phyloP scores from a whole-genome alignment of 768 basidiomycete genomes.

The Boletus sp. region DNA sequence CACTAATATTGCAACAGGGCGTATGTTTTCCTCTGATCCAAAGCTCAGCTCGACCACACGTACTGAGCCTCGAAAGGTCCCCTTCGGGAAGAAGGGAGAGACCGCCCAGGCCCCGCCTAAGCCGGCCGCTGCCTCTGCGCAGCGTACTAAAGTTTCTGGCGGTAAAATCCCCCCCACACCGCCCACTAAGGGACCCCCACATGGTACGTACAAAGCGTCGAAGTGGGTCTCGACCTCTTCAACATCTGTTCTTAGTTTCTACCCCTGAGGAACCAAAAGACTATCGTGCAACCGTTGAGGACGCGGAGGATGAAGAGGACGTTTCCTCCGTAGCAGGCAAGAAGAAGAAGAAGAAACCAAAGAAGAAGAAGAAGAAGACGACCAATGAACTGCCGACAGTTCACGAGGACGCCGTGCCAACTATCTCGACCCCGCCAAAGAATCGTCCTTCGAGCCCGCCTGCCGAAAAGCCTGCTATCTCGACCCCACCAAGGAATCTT shows the following conservation, averaged over 20 bases:
- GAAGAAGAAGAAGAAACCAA: conserved; percentile 66
- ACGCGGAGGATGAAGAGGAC: conserved; percentile 67
- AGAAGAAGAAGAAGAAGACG: conserved; percentile 74
- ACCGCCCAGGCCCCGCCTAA: conserved; percentile 12
- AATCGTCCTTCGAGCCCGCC: conserved; percentile 17
- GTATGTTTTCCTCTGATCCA: conserved; percentile 55
- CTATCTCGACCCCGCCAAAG: conserved; percentile 16
- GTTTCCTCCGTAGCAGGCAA: conserved; percentile 32
- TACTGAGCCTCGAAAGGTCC: conserved; percentile 32
- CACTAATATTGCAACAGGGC: conserved; percentile 43
- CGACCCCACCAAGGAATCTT: conserved; percentile 20
- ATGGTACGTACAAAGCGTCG: conserved; percentile 7
- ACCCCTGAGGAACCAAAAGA: conserved; percentile 34
- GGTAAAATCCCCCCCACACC: conserved; percentile 8
- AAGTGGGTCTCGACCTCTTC: not conserved
- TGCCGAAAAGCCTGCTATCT: conserved; percentile 16
- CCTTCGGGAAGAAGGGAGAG: conserved; percentile 22
- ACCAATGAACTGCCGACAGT: conserved; percentile 18
- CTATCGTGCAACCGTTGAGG: conserved; percentile 55
- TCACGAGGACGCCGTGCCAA: conserved; percentile 19
- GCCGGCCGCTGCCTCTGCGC: not conserved
- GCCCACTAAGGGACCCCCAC: conserved; percentile 12
- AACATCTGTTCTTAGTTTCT: conserved; percentile 9
- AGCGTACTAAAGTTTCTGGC: conserved; percentile 6
- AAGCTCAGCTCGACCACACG: conserved; percentile 42